These are phyloP conservation scores for Ulmus americana DNA, from an alignment of 331 rosid species.

Conservation along the genomic window DNA sequence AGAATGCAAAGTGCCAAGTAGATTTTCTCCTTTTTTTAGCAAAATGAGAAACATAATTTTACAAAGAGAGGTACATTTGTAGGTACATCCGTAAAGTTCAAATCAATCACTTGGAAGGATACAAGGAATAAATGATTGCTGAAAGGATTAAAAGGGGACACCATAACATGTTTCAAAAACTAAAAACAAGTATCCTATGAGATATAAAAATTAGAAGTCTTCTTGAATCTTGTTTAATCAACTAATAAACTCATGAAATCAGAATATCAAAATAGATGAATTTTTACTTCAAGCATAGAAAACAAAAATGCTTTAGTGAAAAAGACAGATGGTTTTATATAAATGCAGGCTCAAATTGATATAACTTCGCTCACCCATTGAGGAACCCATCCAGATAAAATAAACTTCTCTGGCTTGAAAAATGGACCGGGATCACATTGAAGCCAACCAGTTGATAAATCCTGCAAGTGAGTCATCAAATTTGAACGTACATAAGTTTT, in stretches of 20 bases:
- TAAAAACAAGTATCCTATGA: not conserved
- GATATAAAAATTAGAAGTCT: not conserved
- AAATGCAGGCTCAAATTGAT: slow-evolving; percentile 17
- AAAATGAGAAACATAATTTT: not conserved
- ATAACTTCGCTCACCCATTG: slow-evolving; percentile 55
- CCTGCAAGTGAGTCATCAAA: slow-evolving; percentile 47
- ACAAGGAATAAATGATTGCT: not conserved
- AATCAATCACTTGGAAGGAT: not conserved
- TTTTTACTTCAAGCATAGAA: not conserved
- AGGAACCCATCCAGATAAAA: slow-evolving; percentile 63
- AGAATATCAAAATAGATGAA: not conserved
- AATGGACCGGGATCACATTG: slow-evolving; percentile 87
- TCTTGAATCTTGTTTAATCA: not conserved
- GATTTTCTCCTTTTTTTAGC: too few relatives aligned
- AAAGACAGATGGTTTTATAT: too few relatives aligned
- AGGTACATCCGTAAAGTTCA: not conserved
- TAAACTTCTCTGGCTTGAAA: slow-evolving; percentile 60
- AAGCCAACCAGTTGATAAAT: slow-evolving; percentile 89
- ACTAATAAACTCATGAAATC: not conserved
- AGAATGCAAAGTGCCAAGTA: too few relatives aligned
- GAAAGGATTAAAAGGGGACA: too few relatives aligned
- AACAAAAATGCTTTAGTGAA: not conserved
- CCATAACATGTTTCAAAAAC: not conserved
- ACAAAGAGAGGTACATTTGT: not conserved
- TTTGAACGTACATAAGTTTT: slow-evolving; percentile 18